Evolutionary conservation across 1,284 basidiomycete genomes (phyloP).

Genomic region (Exobasidium cylindrosporum): DNA sequence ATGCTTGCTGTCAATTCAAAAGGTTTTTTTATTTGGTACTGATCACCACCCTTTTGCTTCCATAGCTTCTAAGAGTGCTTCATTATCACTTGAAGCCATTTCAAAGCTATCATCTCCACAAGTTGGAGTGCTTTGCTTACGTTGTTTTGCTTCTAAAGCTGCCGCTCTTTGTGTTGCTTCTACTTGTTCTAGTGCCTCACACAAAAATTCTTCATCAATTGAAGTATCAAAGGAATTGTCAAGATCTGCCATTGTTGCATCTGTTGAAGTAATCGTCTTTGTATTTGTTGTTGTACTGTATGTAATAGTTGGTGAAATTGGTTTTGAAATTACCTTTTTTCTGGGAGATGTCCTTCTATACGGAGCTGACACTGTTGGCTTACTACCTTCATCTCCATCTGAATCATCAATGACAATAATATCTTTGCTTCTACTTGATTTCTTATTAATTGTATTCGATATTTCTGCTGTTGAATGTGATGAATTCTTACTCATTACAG

Average conservation of each 20-base stretch:
- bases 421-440: background rate
- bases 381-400: background rate
- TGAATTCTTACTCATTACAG: too few species aligned
- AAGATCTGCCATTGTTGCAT: background rate
- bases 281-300: background rate
- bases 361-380: background rate
- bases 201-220: background rate
- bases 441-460: too few species aligned
- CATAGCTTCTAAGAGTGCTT: background rate
- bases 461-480: too few species aligned
- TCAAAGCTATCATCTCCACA: slow-evolving; percentile 7
- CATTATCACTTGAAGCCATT: background rate
- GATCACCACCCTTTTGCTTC: slow-evolving; percentile 4
- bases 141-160: background rate
- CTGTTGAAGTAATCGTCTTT: background rate
- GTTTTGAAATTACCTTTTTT: background rate
- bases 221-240: slow-evolving; percentile 1
- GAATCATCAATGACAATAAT: slow-evolving; percentile 9
- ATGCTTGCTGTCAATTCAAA: too few species aligned
- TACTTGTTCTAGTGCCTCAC: background rate
- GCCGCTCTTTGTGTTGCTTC: background rate
- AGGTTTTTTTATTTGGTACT: too few species aligned
- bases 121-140: background rate
- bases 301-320: background rate
- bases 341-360: background rate